Evolutionary conservation across 176 grass and related monocot genomes (phyloP), one percentile per base, ranked within the genome.

Genomic region (Canna indica): DNA sequence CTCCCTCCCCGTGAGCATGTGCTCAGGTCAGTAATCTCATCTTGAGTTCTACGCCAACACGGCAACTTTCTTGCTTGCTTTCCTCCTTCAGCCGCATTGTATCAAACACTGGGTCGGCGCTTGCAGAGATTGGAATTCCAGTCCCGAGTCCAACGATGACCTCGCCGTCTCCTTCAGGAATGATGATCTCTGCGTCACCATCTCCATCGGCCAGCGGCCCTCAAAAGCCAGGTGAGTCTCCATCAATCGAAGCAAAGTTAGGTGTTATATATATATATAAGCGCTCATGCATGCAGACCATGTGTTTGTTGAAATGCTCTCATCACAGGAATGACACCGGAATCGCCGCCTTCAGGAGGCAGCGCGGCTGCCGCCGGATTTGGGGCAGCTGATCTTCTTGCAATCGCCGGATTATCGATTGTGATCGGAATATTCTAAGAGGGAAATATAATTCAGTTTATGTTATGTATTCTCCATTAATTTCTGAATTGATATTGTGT

Each of bases 1-100:
- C 76, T 45, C 92, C 31, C 83, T 86, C 36, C 88, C 88, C 7
- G 74, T 87, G 69, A 81, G 79, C 85, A 68, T 85, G 0, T 96
- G 92, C 80, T 76, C 86, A 72, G 47, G 92, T 96, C 47, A 33
- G 41, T 22, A 42, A 2, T 17, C 50, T 67, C 5, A 31, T 4
- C 20, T 18, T 8, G 13, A 10, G 1, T 62, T 53, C 27, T 9
- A 33, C 29, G 27, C 4, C 16, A 10, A 24, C 13, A 29, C 14
- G 9, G 22, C 47, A 17, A 4, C 22, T 44, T 39, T 8, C 41
- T 11, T 44, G 9, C 5, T 44, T 11, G 1, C 13, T 11, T 11
- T 44, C 3, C 41, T 44, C 41, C 3, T 44, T 44, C 41, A 10
- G 9, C 3, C 13, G 7, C 41, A 39, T 4, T 39, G 7, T 11